These are phyloP conservation scores for Jaenimonas drosophilae DNA, from an alignment of 208 protist genomes.

Conservation along the genomic window DNA sequence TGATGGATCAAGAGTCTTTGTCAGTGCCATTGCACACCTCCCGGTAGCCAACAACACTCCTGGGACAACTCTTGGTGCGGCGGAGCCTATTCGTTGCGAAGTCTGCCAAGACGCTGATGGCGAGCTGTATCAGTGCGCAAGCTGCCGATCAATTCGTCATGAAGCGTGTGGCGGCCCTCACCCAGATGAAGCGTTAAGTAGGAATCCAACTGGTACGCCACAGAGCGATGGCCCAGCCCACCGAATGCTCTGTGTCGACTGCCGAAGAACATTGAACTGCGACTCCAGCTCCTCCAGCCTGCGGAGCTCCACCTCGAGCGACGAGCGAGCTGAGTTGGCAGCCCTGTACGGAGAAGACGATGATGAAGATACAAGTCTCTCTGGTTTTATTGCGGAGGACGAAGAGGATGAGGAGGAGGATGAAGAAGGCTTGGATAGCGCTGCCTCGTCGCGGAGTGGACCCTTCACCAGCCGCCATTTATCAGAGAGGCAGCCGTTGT, in stretches of 20 bases:
- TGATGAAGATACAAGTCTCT: slow-evolving; percentile 29
- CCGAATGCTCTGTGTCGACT: slow-evolving; percentile 17
- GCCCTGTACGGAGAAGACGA: slow-evolving; percentile 25
- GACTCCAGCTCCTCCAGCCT: slow-evolving; percentile 14
- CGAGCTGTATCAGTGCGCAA: slow-evolving; percentile 43
- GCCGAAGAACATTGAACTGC: slow-evolving; percentile 13
- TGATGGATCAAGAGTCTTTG: too few relatives aligned
- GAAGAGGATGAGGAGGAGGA: slow-evolving; percentile 36
- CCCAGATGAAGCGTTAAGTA: slow-evolving; percentile 9
- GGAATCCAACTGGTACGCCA: background rate
- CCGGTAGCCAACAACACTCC: too few relatives aligned
- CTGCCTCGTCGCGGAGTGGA: background rate
- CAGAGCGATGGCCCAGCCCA: slow-evolving; percentile 1
- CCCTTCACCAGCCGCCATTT: background rate
- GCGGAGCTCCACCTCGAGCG: slow-evolving; percentile 57
- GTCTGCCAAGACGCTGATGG: slow-evolving; percentile 24
- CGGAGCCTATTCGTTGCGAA: slow-evolving; percentile 6
- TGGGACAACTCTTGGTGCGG: background rate
- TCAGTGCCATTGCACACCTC: too few relatives aligned
- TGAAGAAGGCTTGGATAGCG: slow-evolving; percentile 9
- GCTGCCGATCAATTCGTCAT: slow-evolving; percentile 48
- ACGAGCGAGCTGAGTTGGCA: slow-evolving; percentile 38
- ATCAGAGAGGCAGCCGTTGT: background rate
- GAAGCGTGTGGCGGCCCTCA: slow-evolving; percentile 74
- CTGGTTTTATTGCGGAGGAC: slow-evolving; percentile 45